A percentile compares a stretch with the other conserved stretches of the same genome.
These are phyloP conservation scores for Aureobasidium sp. DNA, from an alignment of 2,329 filamentous ascomycete genomes.

Conservation along the genomic window DNA sequence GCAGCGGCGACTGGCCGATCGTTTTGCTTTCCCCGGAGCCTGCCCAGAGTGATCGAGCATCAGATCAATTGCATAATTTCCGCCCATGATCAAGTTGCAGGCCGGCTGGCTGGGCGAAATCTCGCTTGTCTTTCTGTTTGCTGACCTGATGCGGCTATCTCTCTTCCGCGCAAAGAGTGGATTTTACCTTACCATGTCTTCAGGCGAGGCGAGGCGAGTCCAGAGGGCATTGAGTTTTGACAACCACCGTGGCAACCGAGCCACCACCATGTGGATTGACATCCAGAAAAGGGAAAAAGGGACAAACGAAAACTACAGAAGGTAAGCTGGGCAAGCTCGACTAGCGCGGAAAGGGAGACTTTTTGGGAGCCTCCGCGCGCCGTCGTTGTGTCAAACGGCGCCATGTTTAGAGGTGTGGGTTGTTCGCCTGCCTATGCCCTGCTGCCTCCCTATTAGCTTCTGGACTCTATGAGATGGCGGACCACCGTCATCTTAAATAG, in stretches of 20 bases:
- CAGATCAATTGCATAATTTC: not conserved
- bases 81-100: not conserved
- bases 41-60: not conserved
- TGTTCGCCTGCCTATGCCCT: slow-evolving; percentile 1
- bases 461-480: not conserved
- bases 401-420: slow-evolving; percentile 4
- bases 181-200: not conserved
- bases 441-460: slow-evolving; percentile 6
- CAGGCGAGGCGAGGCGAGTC: not conserved
- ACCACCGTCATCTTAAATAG: slow-evolving; percentile 6
- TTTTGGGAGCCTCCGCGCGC: slow-evolving; percentile 5
- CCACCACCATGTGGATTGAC: not conserved
- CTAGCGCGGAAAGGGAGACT: not conserved
- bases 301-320: slow-evolving; percentile 2
- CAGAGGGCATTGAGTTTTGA: not conserved
- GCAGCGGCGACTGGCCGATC: not conserved
- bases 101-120: not conserved
- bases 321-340: not conserved
- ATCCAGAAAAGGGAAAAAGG: not conserved
- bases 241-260: slow-evolving; percentile 1
- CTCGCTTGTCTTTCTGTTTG: not conserved
- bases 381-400: slow-evolving; percentile 10
- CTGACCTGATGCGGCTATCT: not conserved
- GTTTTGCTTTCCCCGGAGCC: not conserved
- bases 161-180: not conserved